A percentile compares a stretch with the other conserved stretches of the same genome.
Conservation (phyloP, 2,329 filamentous ascomycete genomes). For the Fusarium hostae region DNA sequence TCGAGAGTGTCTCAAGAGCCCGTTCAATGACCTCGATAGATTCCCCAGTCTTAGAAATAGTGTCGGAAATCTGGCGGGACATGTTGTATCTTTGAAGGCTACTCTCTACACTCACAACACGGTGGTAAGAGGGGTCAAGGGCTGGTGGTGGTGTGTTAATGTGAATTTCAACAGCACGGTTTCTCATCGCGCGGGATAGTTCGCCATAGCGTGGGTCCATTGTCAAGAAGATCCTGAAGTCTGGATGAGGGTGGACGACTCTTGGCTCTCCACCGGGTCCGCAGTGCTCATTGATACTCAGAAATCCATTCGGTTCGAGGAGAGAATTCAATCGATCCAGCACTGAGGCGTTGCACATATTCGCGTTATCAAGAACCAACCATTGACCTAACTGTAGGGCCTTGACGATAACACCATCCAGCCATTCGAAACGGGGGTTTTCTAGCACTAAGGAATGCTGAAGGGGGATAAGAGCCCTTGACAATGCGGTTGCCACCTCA, state of each 20-base stretch:
- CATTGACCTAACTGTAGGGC: conserved; percentile 88
- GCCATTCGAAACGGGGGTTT: conserved; percentile 91
- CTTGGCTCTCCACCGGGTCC: conserved; percentile 83
- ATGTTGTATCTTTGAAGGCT: conserved; percentile 59
- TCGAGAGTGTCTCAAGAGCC: conserved; percentile 60
- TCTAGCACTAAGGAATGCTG: conserved; percentile 67
- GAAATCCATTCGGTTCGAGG: conserved; percentile 86
- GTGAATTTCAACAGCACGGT: conserved; percentile 91
- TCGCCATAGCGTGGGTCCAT: conserved; percentile 94
- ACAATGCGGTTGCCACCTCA: conserved; percentile 59
- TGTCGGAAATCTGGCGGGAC: conserved; percentile 48
- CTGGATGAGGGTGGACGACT: conserved; percentile 81
- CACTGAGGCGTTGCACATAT: conserved; percentile 94
- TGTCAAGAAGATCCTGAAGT: conserved; percentile 93
- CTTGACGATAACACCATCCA: conserved; percentile 90
- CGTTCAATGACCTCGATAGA: conserved; percentile 47
- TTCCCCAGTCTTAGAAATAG: conserved; percentile 36
- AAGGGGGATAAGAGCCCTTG: conserved; percentile 62
- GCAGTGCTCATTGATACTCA: conserved; percentile 94
- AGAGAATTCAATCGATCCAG: conserved; percentile 94
- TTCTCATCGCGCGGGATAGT: conserved; percentile 94
- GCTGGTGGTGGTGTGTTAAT: conserved; percentile 62
- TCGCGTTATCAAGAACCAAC: conserved; percentile 96
- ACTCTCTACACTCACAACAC: conserved; percentile 61
- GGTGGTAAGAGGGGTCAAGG: conserved; percentile 50